Conservation (phyloP, 805 yeast genomes). For the Clavispora fructus region DNA sequence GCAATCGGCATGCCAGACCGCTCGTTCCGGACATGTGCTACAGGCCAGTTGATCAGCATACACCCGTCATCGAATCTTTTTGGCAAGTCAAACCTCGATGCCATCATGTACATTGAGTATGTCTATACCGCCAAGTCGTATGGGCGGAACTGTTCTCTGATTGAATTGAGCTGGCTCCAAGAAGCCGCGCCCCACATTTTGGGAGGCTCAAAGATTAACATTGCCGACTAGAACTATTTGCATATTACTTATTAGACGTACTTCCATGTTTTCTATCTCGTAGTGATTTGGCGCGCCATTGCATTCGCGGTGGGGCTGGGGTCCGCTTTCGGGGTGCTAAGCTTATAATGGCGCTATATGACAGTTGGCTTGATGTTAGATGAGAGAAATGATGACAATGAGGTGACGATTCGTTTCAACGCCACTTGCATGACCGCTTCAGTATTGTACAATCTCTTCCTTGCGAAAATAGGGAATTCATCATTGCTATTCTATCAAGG, state of each 20-base stretch:
- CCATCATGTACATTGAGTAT: constrained; percentile 90
- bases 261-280: too few relatives aligned
- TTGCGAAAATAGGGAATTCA: too few relatives aligned
- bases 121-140: constrained; percentile 91
- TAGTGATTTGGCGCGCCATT: too few relatives aligned
- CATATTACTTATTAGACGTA: not conserved
- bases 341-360: too few relatives aligned
- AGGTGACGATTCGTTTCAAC: too few relatives aligned
- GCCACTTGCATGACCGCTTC: too few relatives aligned
- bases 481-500: too few relatives aligned
- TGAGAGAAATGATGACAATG: too few relatives aligned
- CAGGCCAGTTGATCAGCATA: constrained; percentile 79
- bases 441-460: too few relatives aligned
- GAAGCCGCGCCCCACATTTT: constrained; percentile 68
- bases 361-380: too few relatives aligned
- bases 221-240: constrained; percentile 15
- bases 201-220: constrained; percentile 35
- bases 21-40: constrained; percentile 77
- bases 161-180: constrained; percentile 81
- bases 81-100: constrained; percentile 69
- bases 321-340: too few relatives aligned
- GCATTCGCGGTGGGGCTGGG: too few relatives aligned
- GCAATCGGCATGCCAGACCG: constrained; percentile 95
- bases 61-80: constrained; percentile 90
- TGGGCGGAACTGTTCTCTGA: constrained; percentile 80